phyloP scores from a whole-genome alignment of 1,284 basidiomycete genomes.

The Irpex lacteus region DNA sequence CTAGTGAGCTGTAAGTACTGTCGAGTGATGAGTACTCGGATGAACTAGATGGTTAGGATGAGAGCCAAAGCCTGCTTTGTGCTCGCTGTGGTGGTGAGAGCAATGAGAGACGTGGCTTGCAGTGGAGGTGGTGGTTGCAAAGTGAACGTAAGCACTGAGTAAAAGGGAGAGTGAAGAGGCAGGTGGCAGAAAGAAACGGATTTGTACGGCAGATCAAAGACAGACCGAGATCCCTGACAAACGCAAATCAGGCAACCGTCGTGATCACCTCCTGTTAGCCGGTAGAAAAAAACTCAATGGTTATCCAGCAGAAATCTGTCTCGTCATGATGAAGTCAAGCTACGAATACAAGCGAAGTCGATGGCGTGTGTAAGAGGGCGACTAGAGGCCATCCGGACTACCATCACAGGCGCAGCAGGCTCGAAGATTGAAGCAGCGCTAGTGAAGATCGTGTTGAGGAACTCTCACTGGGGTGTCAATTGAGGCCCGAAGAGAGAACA shows the following conservation, averaged over 20 bases:
- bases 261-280: neutral
- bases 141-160: slow-evolving; percentile 8
- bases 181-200: neutral
- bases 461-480: no score
- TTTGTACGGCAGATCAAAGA: neutral
- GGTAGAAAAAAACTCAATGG: neutral
- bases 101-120: slow-evolving; percentile 13
- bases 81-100: slow-evolving; percentile 9
- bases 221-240: slow-evolving; percentile 2
- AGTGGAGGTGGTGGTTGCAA: neutral
- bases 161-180: neutral
- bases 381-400: neutral
- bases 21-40: slow-evolving; percentile 4
- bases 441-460: neutral
- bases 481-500: neutral
- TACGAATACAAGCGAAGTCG: neutral
- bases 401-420: neutral
- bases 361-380: neutral
- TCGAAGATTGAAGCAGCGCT: neutral
- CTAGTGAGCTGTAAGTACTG: neutral
- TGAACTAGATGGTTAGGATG: neutral
- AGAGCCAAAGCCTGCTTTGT: slow-evolving; percentile 30
- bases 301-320: neutral
- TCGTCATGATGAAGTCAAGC: neutral
- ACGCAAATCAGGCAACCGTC: slow-evolving; percentile 9